Evolutionary conservation across 768 basidiomycete genomes (phyloP).

Genomic region (Xerocomus brunneocitrinus): DNA sequence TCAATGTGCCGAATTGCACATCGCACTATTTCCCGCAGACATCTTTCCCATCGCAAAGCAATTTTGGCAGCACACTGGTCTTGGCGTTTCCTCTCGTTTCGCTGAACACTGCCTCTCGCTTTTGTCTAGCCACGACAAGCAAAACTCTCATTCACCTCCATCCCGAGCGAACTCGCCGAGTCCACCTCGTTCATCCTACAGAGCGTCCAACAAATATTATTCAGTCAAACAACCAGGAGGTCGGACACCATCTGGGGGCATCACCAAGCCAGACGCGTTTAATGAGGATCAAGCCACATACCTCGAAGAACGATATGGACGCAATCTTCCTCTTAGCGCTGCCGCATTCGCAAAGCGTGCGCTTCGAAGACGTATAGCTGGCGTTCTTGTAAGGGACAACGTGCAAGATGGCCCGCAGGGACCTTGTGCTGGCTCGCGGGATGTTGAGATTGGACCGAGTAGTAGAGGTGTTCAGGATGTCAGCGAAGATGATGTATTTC

Average conservation of each 20-base stretch:
- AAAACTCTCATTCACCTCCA: constrained; percentile 19
- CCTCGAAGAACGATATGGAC: constrained; percentile 92
- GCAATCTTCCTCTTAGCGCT: constrained; percentile 73
- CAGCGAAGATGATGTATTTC: constrained; percentile 82
- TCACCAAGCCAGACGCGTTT: constrained; percentile 40
- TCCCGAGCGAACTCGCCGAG: constrained; percentile 23
- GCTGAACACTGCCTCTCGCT: constrained; percentile 79
- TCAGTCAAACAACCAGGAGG: constrained; percentile 27
- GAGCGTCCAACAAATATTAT: constrained; percentile 56
- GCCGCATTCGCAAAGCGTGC: constrained; percentile 82
- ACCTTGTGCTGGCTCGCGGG: constrained; percentile 42
- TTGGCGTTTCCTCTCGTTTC: constrained; percentile 83
- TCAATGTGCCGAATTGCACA: constrained; percentile 63
- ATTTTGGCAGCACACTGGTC: constrained; percentile 95
- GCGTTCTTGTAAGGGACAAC: constrained; percentile 66
- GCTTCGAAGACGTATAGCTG: constrained; percentile 84
- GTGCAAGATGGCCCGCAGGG: constrained; percentile 29
- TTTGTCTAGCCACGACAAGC: constrained; percentile 44
- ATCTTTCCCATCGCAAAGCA: constrained; percentile 68
- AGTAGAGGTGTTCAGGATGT: constrained; percentile 64
- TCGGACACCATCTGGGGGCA: constrained; percentile 5
- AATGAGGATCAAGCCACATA: constrained; percentile 65
- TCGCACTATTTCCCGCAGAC: constrained; percentile 69
- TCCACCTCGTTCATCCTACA: constrained; percentile 34
- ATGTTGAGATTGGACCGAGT: constrained; percentile 54